Base-by-base conservation (phyloP, 1,284 basidiomycete genomes). In the Boletellus deceptivus region DNA sequence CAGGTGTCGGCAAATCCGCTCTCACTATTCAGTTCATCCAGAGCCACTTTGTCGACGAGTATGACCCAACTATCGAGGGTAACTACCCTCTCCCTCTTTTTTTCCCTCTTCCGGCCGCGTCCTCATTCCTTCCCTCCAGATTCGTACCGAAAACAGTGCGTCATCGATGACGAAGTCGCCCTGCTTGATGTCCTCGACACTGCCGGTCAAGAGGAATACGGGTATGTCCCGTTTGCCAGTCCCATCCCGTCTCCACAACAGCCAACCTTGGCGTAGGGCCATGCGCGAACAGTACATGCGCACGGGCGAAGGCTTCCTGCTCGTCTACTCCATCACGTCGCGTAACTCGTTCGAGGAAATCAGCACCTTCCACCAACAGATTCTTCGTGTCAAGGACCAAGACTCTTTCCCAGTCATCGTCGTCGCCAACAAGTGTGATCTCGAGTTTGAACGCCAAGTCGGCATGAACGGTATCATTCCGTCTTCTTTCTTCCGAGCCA, bases 211-310 rank as follows among this genome's bases (percentile, higher is more conserved):
- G 96, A 99, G 73, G 96, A 99, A 78, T 99, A 99, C 70, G 92
- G 90, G 94, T 96, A 59, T 55, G 89, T 80, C 29, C 27, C 25
- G 50, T 47, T 50, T 25, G 37, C 13, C 7, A 11, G 29, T 31
- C 8, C 11, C 1, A n/a, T 9, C 20, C n/a, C 25, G 14, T 46
- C 43, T 39, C 35, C 17, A 17, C 6, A n/a, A 38, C 53, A 52
- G 43, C 29, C 36, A 35, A 25, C 29, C 22, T 41, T 29, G 17
- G 9, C 49, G 46, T 64, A 95, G 93, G 55, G 94, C 93, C 29
- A 97, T 97, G 94, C 87, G 94, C 48, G 94, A 97, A 70, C 94
- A 97, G 65, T 97, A 97, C 77, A 97, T 95, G 93, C 86, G 93
- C 48, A 91, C 92, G 24, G 97, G 97, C 55, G 97, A 99, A 74